Evolutionary conservation across 2,329 filamentous ascomycete genomes (phyloP).

Genomic region (Didymella glomerata): DNA sequence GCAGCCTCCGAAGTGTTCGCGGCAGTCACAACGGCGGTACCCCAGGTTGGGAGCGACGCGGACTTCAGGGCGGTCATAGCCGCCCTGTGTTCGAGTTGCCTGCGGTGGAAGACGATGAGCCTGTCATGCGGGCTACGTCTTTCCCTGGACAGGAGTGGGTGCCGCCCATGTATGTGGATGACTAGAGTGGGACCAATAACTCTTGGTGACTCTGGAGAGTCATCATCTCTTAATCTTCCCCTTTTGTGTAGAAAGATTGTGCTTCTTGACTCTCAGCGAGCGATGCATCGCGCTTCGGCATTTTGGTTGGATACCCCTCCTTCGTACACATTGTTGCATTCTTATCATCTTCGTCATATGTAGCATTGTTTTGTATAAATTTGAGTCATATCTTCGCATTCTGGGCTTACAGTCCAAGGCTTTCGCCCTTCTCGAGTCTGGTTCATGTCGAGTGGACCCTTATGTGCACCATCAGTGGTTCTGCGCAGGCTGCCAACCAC

Average conservation of each 20-base stretch:
- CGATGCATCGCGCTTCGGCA: conserved; percentile 17
- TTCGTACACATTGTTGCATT: conserved; percentile 8
- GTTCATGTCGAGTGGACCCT: neutral
- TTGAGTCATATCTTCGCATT: neutral
- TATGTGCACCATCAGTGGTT: neutral
- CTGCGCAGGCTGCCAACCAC: conserved; percentile 4
- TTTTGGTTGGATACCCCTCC: conserved; percentile 18
- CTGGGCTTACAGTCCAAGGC: too few relatives aligned
- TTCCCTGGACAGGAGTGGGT: conserved; percentile 78
- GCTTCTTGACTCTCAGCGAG: conserved; percentile 10
- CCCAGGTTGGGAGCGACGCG: conserved; percentile 40
- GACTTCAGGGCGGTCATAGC: conserved; percentile 28
- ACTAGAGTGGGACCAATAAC: conserved; percentile 20
- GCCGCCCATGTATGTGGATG: conserved; percentile 55
- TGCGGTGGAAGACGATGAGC: conserved; percentile 57
- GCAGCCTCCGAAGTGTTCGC: conserved; percentile 42
- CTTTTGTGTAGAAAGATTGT: conserved; percentile 6
- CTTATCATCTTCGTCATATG: neutral
- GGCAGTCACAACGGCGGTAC: conserved; percentile 39
- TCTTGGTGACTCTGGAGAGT: neutral
- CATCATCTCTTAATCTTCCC: neutral
- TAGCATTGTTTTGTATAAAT: conserved; percentile 1
- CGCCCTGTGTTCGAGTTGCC: conserved; percentile 46
- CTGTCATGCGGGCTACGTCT: conserved; percentile 71
- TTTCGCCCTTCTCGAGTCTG: neutral